Base-by-base conservation (phyloP, 768 basidiomycete species). In the Leccinellum luteum region DNA sequence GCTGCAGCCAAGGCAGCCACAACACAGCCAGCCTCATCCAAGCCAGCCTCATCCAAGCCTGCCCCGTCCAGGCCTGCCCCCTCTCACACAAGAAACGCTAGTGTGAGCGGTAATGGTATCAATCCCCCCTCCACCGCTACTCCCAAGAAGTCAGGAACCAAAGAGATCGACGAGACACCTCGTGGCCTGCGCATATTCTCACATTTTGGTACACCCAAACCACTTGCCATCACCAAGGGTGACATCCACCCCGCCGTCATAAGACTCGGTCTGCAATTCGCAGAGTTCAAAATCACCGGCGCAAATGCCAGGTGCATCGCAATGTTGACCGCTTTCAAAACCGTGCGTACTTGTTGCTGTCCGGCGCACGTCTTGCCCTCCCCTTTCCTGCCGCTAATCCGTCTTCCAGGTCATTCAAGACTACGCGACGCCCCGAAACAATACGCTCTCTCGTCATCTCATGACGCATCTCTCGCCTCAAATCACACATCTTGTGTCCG, bases 281-380 rank as follows among this genome's bases (percentile, higher is more conserved):
- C 92, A 8, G 87, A 90, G 64, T 98, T 98, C 76, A 87, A 87
- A 71, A 89, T 98, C 62, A 86, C 88, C 50, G 97, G 97, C 8
- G 91, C 94, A 14, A 98, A 99, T 73, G 96, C 97, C 6, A 80
- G 97, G 58, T 95, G 94, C 66, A 95, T 98, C 47, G 94, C 93
- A 5, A 93, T 92, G 62, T 76, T 98, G 61, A 85, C 84, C 35
- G 90, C 91, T 7, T 95, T 99, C 77, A 94, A 96, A 76, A 88
- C 86, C 52, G 96, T 97, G 66, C 31, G 87, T 74, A 15, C 1
- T 34, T 21, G 13, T 14, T 28, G 10, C 15, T n/a, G 17, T n/a
- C 41, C 19, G 25, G n/a, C 21, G 19, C 31, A n/a, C 35, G 47
- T 30, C 25, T 30, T 38, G 1, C 5, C n/a, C 19, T 34, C 21